A percentile compares a stretch with the other conserved stretches of the same genome.
Evolutionary conservation across 1,139 yeast genomes (phyloP).

Genomic region (Suhomyces panamericanus): DNA sequence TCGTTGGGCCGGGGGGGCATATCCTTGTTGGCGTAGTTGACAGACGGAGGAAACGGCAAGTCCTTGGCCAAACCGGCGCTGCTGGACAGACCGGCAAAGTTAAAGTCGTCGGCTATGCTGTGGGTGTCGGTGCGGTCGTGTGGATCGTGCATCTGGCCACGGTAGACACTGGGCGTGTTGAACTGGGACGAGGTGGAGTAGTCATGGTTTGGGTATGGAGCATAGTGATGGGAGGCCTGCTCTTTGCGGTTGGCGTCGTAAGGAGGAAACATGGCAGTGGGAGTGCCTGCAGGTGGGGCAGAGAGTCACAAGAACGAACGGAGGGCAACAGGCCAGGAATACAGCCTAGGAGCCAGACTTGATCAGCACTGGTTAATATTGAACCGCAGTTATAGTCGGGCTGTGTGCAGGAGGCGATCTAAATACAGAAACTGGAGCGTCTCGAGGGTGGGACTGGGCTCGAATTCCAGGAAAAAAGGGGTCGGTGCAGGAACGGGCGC

Average conservation of each 20-base stretch:
- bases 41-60: conserved; percentile 8
- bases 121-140: background rate
- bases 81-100: background rate
- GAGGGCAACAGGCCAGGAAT: background rate
- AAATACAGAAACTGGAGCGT: too few relatives aligned
- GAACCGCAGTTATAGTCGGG: background rate
- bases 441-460: background rate
- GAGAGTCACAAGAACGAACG: background rate
- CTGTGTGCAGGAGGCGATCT: background rate
- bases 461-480: background rate
- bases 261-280: conserved; percentile 7
- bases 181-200: background rate
- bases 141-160: too few relatives aligned
- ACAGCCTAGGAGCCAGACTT: too few relatives aligned
- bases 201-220: conserved; percentile 2
- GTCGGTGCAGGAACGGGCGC: background rate
- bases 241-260: conserved; percentile 1
- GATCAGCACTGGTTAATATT: too few relatives aligned
- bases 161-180: background rate
- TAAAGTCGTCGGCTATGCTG: conserved; percentile 4
- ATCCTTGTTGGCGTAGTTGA: conserved; percentile 1
- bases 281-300: too few relatives aligned
- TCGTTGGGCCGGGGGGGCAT: conserved; percentile 8
- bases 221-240: conserved; percentile 5
- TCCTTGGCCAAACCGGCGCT: background rate